Conservation (phyloP, 2,329 filamentous ascomycete genomes). For the Arthrobotrys iridis region DNA sequence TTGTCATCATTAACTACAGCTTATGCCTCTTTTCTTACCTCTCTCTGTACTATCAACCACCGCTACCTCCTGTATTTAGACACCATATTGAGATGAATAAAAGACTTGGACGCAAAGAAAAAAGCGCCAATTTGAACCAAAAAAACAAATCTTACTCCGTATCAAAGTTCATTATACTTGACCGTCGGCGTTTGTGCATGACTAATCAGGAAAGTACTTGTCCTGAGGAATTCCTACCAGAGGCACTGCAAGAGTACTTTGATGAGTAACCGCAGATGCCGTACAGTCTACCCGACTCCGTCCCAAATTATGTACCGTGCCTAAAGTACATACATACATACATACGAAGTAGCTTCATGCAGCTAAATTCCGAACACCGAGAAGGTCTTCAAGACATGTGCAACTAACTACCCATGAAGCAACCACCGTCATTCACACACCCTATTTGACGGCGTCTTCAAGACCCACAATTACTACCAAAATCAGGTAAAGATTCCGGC, state of each 20-base stretch:
- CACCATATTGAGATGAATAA: conserved; percentile 40
- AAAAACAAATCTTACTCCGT: background rate
- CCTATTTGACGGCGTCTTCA: background rate
- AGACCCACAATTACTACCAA: conserved; percentile 34
- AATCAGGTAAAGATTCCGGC: conserved; percentile 25
- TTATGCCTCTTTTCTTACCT: background rate
- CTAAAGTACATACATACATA: conserved; percentile 31
- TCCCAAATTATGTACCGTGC: conserved; percentile 27
- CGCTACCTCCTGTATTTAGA: conserved; percentile 44
- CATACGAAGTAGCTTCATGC: conserved; percentile 14
- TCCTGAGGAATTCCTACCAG: conserved; percentile 37
- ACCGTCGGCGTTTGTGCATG: conserved; percentile 2
- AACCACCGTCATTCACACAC: background rate
- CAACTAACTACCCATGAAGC: conserved; percentile 16
- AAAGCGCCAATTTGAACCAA: conserved; percentile 21
- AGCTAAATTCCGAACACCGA: conserved; percentile 32
- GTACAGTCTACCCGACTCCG: conserved; percentile 3
- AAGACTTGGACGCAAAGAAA: conserved; percentile 4
- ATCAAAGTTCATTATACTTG: background rate
- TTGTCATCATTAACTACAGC: background rate
- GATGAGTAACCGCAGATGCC: conserved; percentile 33
- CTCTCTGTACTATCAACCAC: conserved; percentile 38
- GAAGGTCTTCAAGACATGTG: background rate
- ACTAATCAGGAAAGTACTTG: conserved; percentile 31
- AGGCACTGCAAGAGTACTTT: conserved; percentile 1